These are phyloP conservation scores for Dictyophora rubrovolvata DNA, from an alignment of 768 basidiomycete species.

Conservation along the genomic window DNA sequence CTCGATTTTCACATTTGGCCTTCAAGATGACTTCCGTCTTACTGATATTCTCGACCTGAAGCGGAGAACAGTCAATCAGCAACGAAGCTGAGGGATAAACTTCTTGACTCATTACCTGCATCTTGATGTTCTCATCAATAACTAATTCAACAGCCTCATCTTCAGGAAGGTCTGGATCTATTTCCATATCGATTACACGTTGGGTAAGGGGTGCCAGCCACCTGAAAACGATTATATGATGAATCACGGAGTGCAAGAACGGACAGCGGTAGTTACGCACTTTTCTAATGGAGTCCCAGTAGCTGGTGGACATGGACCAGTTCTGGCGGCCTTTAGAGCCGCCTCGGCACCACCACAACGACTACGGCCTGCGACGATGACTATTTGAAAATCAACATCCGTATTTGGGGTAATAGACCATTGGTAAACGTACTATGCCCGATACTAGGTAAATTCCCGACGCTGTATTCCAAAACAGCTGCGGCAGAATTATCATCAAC, in stretches of 20 bases:
- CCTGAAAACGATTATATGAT: too few relatives aligned
- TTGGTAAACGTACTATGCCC: neutral
- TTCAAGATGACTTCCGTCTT: too few relatives aligned
- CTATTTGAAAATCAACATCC: neutral
- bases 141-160: neutral
- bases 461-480: neutral
- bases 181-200: too few relatives aligned
- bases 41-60: too few relatives aligned
- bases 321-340: neutral
- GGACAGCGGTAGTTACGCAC: too few relatives aligned
- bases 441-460: neutral
- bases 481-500: neutral
- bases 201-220: too few relatives aligned
- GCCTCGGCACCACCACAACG: neutral
- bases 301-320: neutral
- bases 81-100: too few relatives aligned
- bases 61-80: too few relatives aligned
- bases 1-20: too few relatives aligned
- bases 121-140: neutral
- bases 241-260: too few relatives aligned
- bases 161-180: neutral
- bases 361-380: slow-evolving; percentile 2
- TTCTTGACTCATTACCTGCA: neutral
- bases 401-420: neutral
- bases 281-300: neutral